Evolutionary conservation across 495 filamentous ascomycete genomes (phyloP), one percentile per base, ranked within the genome.

Genomic region (Annulohypoxylon stygium): DNA sequence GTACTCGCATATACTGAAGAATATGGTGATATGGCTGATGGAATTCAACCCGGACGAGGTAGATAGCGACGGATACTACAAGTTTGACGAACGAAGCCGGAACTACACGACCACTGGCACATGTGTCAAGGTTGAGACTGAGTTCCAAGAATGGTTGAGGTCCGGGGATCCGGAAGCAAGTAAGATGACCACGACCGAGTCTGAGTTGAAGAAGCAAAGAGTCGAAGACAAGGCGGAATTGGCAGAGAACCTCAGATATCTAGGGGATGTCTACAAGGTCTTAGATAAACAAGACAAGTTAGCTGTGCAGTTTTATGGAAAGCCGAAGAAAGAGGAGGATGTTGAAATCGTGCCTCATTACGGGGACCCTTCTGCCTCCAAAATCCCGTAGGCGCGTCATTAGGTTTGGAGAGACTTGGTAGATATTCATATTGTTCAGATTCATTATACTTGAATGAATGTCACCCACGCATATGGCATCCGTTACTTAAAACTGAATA

Each of bases 41-140:
- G 64, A 71, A 47, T 39, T 69, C 8, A 76, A 78, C 51, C 75
- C 77, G 45, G 75, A 74, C 39, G 51, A 74, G 69, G 60, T 43
- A 45, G 8, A 4, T 8, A 12, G 25, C 9, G 9, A 65, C 23
- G 57, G 57, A 26, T 39, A 36, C 0, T 50, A 36, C 45, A 57
- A 1, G n/a, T 57, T 16, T 33, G 2, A 8, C 6, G 33, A 18
- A 30, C 16, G 14, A 8, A n/a, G 33, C 36, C 69, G 66, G 48
- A 39, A 60, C 0, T 70, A 58, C 26, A 11, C 65, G 3, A 77
- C 77, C 30, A 61, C 41, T 57, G 2, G 33, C 20, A 23, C 75
- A 2, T 77, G 71, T 34, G 2, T 12, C 25, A 1, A 36, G 16
- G 57, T 26, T 37, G 37, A 43, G 18, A 4, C 1, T 4, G 7